Base-by-base conservation (phyloP, 2,329 filamentous ascomycete genomes). In the Zymoseptoria brevis region DNA sequence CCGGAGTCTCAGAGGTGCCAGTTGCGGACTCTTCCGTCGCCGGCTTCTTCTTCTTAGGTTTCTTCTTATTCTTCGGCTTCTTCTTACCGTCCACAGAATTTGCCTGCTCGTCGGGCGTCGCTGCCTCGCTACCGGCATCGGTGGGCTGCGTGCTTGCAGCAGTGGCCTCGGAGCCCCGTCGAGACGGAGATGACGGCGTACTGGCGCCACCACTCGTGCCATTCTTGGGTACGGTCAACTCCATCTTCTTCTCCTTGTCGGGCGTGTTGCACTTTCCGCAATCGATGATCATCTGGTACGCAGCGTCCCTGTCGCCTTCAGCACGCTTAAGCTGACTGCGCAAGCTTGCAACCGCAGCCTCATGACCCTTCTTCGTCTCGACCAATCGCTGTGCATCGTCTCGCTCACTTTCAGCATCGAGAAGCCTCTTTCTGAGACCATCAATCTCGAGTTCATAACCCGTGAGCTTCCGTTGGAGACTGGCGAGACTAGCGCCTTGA, bases 21-120 rank as follows among this genome's bases (percentile, higher is more conserved):
- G 60, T 50, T 19, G 60, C 57, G 5, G 59, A 62, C 35, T 57
- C 65, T 73, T 63, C 82, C 84, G 30, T 80, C 50, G 58, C 29
- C 35, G 57, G 83, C 19, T 83, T 84, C 78, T 92, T 89, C 81
- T 95, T 88, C 81, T 95, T 96, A 77, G 92, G 94, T 71, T 90
- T 79, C 56, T 77, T 76, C 65, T 75, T 96, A 79, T 93, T 96
- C 72, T 89, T 79, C 65, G 78, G 89, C 64, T 91, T 95, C 74
- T 89, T 92, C 75, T 90, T 95, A 60, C 76, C 76, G 9, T 77
- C 73, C 13, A 69, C 74, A 13, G 75, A 53, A 11, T 58, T 62
- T 13, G 61, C 65, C 19, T 60, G 30, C 50, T 71, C 69, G 13
- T 62, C 64, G 13, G 66, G 60, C 16, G 66, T 68, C 22, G 58